A percentile compares a stretch with the other conserved stretches of the same genome.
Conservation (phyloP, 2,329 filamentous ascomycete species). For the Penicillium digitatum region DNA sequence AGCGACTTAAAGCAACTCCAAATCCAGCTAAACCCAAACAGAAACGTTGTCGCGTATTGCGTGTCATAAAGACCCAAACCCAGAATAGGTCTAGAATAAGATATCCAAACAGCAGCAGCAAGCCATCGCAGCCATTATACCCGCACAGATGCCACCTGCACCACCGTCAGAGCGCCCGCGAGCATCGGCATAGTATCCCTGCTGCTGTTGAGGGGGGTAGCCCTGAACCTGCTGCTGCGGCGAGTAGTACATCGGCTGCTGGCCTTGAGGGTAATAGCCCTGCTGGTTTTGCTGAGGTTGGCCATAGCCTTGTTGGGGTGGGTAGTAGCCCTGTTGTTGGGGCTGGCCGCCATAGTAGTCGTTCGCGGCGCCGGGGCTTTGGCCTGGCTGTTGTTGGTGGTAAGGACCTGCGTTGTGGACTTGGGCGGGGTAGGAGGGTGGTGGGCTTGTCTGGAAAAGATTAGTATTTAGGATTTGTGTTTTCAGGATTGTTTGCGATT, state of each 20-base stretch:
- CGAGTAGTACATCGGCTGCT: slow-evolving; percentile 28
- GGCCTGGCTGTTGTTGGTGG: slow-evolving; percentile 24
- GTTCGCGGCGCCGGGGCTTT: slow-evolving; percentile 19
- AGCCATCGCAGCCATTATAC: slow-evolving; percentile 46
- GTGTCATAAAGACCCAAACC: neutral
- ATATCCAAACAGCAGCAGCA: slow-evolving; percentile 52
- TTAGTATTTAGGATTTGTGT: neutral
- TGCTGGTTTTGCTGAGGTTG: slow-evolving; percentile 31
- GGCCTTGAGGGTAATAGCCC: slow-evolving; percentile 21
- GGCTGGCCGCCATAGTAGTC: slow-evolving; percentile 34
- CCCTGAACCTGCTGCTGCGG: slow-evolving; percentile 36
- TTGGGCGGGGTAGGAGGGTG: slow-evolving; percentile 38
- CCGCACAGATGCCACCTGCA: slow-evolving; percentile 45
- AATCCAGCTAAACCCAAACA: neutral
- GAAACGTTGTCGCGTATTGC: neutral
- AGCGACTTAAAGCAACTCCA: neutral
- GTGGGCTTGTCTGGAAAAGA: slow-evolving; percentile 29
- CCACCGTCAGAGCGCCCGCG: slow-evolving; percentile 26
- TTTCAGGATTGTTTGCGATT: neutral
- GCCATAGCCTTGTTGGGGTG: slow-evolving; percentile 22
- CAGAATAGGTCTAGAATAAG: slow-evolving; percentile 33
- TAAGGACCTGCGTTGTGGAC: slow-evolving; percentile 33
- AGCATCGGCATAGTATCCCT: slow-evolving; percentile 38
- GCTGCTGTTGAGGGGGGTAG: slow-evolving; percentile 40
- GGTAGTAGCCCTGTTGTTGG: slow-evolving; percentile 23